These are phyloP conservation scores for Perkinsus marinus DNA, from an alignment of 169 alveolate genomes.

Conservation along the genomic window DNA sequence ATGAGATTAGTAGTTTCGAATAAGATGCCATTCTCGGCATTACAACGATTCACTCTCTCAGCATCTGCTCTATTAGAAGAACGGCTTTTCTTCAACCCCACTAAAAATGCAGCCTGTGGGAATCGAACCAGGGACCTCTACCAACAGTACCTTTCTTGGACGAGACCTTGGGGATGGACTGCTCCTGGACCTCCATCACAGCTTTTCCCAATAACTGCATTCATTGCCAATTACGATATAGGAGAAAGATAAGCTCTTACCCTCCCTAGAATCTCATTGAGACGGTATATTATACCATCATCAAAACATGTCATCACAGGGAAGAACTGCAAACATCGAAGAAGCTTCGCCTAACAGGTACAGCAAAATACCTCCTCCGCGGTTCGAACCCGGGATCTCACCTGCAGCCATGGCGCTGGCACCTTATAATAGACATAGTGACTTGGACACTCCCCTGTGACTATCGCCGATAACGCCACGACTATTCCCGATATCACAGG, in stretches of 20 bases:
- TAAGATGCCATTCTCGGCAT: constrained; percentile 67
- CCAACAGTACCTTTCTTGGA: neutral
- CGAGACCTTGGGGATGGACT: neutral
- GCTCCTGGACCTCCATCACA: neutral
- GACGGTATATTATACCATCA: neutral
- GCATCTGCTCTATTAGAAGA: constrained; percentile 49
- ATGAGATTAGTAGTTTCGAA: constrained; percentile 69
- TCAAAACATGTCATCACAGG: constrained; percentile 24
- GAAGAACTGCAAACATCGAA: constrained; percentile 50
- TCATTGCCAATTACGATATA: neutral
- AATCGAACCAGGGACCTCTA: neutral
- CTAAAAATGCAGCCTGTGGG: neutral
- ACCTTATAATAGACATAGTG: constrained; percentile 61
- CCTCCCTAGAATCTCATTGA: neutral
- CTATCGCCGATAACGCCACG: neutral
- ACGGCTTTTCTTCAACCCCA: neutral
- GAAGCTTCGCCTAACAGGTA: constrained; percentile 44
- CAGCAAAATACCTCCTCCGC: neutral
- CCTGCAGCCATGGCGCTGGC: constrained; percentile 44
- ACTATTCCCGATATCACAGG: neutral
- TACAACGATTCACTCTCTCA: constrained; percentile 57
- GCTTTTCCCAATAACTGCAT: neutral
- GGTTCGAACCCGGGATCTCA: neutral
- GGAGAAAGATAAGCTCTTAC: neutral
- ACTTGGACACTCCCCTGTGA: constrained; percentile 16